Conservation (phyloP, 495 filamentous ascomycete genomes). For the Tuber microsphaerosporum region DNA sequence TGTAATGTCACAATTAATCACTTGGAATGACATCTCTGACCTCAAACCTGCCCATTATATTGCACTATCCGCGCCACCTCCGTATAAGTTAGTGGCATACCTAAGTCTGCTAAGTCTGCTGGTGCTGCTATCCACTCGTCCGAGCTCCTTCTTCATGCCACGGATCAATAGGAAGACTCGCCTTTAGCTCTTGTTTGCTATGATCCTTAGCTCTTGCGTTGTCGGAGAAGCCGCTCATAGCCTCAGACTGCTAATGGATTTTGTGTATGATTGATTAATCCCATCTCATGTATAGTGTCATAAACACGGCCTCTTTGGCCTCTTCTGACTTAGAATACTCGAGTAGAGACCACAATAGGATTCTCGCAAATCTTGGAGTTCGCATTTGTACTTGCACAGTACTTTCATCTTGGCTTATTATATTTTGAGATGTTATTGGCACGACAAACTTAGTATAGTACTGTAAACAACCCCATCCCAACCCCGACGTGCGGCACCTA, state of each 20-base stretch:
- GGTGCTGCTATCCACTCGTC: background rate
- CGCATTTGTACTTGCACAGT: background rate
- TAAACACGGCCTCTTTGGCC: background rate
- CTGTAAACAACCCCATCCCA: background rate
- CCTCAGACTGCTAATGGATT: background rate
- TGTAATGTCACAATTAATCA: background rate
- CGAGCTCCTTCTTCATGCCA: background rate
- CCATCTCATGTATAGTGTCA: background rate
- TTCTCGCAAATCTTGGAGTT: background rate
- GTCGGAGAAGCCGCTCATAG: background rate
- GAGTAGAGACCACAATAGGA: background rate
- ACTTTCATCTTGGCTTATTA: background rate
- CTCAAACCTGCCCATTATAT: background rate
- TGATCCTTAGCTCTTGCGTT: background rate
- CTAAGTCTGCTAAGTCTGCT: background rate
- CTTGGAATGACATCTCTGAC: background rate
- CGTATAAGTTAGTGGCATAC: background rate
- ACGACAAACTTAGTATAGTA: background rate
- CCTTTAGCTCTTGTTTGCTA: background rate
- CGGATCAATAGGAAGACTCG: background rate
- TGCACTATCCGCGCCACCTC: background rate
- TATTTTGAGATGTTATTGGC: background rate
- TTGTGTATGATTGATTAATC: background rate
- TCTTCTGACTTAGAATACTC: background rate
- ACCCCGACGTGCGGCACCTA: background rate